Percentiles rank a stretch among this genome's conserved stretches.
Evolutionary conservation across 1,284 basidiomycete genomes (phyloP).

Genomic region (Trametes versicolor): DNA sequence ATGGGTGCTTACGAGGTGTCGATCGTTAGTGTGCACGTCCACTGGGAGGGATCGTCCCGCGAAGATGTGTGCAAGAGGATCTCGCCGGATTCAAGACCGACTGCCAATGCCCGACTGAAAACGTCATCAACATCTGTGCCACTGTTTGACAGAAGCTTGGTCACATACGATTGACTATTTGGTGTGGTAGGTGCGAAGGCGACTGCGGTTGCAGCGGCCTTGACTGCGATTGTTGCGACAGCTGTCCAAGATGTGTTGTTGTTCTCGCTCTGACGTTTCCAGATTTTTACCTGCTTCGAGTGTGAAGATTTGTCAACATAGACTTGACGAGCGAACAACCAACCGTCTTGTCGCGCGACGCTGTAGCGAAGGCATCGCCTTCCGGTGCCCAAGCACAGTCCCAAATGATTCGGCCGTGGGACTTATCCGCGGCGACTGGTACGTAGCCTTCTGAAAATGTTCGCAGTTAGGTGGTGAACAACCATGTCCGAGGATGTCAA

Average conservation of each 20-base stretch:
- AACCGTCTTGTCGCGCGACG: conserved; percentile 96
- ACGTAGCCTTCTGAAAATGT: conserved; percentile 58
- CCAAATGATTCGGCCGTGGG: conserved; percentile 95
- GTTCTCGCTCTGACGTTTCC: conserved; percentile 53
- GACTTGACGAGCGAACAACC: conserved; percentile 29
- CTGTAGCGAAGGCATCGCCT: conserved; percentile 87
- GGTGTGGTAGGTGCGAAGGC: conserved; percentile 60
- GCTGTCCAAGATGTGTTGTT: conserved; percentile 57
- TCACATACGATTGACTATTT: conserved; percentile 50
- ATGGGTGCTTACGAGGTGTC: conserved; percentile 54
- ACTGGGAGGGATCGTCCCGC: conserved; percentile 49
- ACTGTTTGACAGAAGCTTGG: not conserved
- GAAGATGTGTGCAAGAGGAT: conserved; percentile 63
- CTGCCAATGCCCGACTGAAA: conserved; percentile 66
- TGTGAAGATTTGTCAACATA: not conserved
- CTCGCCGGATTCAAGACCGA: conserved; percentile 78
- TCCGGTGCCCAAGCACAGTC: conserved; percentile 88
- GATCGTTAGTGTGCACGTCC: conserved; percentile 59
- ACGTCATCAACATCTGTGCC: not conserved
- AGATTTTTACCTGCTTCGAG: conserved; percentile 72
- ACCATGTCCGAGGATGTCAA: conserved; percentile 13
- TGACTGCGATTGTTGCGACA: conserved; percentile 63
- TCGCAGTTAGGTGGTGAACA: not conserved
- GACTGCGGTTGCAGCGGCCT: conserved; percentile 77
- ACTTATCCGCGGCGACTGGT: conserved; percentile 77